A percentile compares a stretch with the other conserved stretches of the same genome.
Conservation (phyloP, 176 grass and related monocot genomes). For the Eremochloa ophiuroides region DNA sequence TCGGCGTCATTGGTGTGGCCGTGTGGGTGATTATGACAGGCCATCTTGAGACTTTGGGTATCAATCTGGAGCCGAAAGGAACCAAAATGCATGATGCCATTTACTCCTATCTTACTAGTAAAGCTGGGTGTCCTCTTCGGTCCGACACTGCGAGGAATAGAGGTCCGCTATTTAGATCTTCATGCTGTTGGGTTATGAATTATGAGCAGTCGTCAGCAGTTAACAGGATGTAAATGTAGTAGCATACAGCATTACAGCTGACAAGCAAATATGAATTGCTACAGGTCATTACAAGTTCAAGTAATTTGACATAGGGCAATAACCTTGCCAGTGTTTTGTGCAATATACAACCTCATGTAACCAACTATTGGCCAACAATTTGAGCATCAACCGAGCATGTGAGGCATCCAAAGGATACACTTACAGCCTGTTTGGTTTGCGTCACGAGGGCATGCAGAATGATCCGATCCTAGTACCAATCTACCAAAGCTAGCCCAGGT, state of each 20-base stretch:
- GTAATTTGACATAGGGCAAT: background rate
- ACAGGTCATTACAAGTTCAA: background rate
- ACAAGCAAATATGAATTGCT: background rate
- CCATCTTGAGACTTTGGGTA: background rate
- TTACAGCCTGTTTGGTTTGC: too few relatives aligned
- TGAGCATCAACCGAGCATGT: background rate
- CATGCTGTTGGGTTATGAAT: background rate
- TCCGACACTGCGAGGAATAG: conserved; percentile 1
- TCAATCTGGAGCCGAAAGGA: conserved; percentile 14
- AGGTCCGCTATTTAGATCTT: conserved; percentile 11
- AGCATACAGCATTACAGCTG: background rate
- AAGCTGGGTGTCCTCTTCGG: conserved; percentile 10
- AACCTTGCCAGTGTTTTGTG: background rate
- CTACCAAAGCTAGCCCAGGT: too few relatives aligned
- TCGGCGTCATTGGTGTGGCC: background rate
- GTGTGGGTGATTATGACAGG: conserved; percentile 21
- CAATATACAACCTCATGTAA: too few relatives aligned
- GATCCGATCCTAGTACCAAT: too few relatives aligned
- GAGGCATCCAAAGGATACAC: too few relatives aligned
- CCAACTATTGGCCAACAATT: too few relatives aligned
- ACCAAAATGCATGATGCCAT: conserved; percentile 21
- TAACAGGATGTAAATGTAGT: background rate
- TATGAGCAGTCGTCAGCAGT: background rate
- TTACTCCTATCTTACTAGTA: background rate
- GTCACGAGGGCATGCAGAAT: too few relatives aligned